Conservation (phyloP, 306 rosid species). For the Ormosia semicastrata region DNA sequence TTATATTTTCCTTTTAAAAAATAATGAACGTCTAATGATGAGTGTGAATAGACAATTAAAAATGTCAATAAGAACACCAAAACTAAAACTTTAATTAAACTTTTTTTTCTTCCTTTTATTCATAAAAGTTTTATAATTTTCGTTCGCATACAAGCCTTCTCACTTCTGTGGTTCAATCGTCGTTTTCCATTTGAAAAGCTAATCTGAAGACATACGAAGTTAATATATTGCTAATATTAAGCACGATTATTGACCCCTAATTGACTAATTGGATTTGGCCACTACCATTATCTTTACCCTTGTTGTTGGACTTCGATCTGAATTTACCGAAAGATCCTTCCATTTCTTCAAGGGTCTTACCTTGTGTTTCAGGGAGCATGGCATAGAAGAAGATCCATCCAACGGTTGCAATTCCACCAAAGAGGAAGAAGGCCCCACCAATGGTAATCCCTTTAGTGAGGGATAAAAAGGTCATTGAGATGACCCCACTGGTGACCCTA, state of each 20-base stretch:
- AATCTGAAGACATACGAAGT: not conserved
- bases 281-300: not conserved
- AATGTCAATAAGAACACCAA: too few species aligned
- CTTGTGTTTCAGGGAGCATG: slow-evolving; percentile 80
- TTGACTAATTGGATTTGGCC: slow-evolving; percentile 27
- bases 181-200: not conserved
- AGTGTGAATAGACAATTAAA: too few species aligned
- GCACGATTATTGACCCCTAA: slow-evolving; percentile 1
- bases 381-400: slow-evolving; percentile 66
- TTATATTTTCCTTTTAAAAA: too few species aligned
- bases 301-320: not conserved
- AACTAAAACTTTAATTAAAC: too few species aligned
- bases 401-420: slow-evolving; percentile 48
- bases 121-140: not conserved
- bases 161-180: not conserved
- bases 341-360: slow-evolving; percentile 72
- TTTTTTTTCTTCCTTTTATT: not conserved
- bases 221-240: not conserved
- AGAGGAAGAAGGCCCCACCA: slow-evolving; percentile 87
- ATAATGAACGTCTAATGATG: too few species aligned
- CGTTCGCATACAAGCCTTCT: not conserved
- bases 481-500: slow-evolving; percentile 55
- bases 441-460: slow-evolving; percentile 47
- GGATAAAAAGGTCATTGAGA: slow-evolving; percentile 78
- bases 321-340: slow-evolving; percentile 77